Base-by-base conservation (phyloP, 2,329 filamentous ascomycete species). In the Karstenula rhodostoma region DNA sequence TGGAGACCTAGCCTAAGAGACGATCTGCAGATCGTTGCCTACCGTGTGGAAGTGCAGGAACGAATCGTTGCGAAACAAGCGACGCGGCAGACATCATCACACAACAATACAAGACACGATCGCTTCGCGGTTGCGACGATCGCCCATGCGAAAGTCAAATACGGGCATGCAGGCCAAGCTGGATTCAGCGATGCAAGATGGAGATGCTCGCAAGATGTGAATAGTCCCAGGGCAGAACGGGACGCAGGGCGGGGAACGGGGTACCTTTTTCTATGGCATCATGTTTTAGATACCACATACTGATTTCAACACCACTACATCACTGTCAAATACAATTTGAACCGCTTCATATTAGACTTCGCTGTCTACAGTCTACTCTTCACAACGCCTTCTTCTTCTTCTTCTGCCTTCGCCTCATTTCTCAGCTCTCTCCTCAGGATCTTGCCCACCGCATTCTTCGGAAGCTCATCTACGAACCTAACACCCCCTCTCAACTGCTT, bases 391-490 rank as follows among this genome's bases (percentile, higher is more conserved):
- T 56, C 43, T 50, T 70, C 68, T 67, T 67, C 65, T 79, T 77
- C 73, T 50, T 69, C 68, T 67, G 67, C 65, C 79, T 78, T 74
- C 44, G 77, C 79, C 68, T 76, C 71, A 51, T 86, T 81, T 62
- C 81, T 84, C 68, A 89, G 73, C 53, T 91, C 68, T 23, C 90
- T 81, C 51, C 89, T 82, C 72, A 93, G 75, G 57, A 93, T 91
- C 85, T 93, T 93, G 10, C 90, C 90, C 68, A 86, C 90, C 0
- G 89, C 85, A 71, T 87, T 90, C 83, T 93, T 93, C 13, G 90
- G 90, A 25, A 93, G 86, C 52, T 81, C 82, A 47, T 89, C 86
- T 15, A 90, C 81, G 63, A 90, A 90, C 72, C 87, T 85, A 2
- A 90, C 78, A 84, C 57, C 89, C 84, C 58, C 89, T 70, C 85